Conservation (phyloP, 805 yeast species). For the Debaryomyces tyrocola region DNA sequence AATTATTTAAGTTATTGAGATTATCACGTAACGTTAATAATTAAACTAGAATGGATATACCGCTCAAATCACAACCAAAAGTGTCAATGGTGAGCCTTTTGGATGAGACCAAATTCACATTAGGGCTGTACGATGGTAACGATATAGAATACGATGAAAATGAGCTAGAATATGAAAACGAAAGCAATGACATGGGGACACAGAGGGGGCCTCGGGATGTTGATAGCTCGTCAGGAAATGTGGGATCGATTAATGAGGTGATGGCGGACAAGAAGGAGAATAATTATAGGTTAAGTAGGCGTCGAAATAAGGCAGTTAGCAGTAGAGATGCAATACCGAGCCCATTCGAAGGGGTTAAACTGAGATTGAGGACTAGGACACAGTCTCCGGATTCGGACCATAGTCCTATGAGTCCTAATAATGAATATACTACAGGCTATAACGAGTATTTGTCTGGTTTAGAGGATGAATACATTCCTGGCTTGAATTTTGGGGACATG, state of each 20-base stretch:
- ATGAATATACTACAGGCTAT: conserved; percentile 35
- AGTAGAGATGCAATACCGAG: conserved; percentile 55
- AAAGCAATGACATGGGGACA: neutral
- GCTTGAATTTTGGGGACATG: conserved; percentile 55
- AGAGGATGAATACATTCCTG: conserved; percentile 78
- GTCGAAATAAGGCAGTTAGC: conserved; percentile 66
- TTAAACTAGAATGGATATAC: conserved; percentile 32
- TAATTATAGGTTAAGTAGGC: conserved; percentile 43
- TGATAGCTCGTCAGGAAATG: neutral
- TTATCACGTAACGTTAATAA: too few relatives aligned
- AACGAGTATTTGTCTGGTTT: conserved; percentile 42
- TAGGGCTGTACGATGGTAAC: neutral
- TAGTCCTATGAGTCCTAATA: conserved; percentile 8
- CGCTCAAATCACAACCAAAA: conserved; percentile 39
- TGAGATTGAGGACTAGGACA: conserved; percentile 37
- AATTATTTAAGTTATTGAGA: too few relatives aligned
- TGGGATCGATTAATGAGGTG: neutral
- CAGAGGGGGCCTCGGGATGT: neutral
- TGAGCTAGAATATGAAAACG: neutral
- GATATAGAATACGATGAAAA: neutral
- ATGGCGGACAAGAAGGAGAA: neutral
- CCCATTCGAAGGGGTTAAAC: conserved; percentile 50
- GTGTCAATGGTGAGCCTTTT: conserved; percentile 34
- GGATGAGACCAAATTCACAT: conserved; percentile 14
- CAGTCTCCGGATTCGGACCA: conserved; percentile 11